Evolutionary conservation across 768 basidiomycete species (phyloP).

Genomic region (Amanita phalloides): DNA sequence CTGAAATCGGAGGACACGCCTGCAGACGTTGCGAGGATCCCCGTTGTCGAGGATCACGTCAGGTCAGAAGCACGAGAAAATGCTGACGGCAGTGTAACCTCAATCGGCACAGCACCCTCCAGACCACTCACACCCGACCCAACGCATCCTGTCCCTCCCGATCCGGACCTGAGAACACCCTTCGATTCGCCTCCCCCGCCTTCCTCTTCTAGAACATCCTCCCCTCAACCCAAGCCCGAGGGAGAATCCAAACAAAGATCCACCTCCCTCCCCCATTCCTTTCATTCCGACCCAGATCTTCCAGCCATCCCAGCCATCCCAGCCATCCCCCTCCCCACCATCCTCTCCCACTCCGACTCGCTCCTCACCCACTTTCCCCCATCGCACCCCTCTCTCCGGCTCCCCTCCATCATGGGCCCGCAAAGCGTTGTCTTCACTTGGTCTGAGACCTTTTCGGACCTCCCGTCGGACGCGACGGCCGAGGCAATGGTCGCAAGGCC

Average conservation of each 20-base stretch:
- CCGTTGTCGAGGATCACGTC: neutral
- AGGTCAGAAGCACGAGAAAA: neutral
- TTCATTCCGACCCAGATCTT: neutral
- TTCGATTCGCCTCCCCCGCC: neutral
- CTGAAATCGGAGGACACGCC: neutral
- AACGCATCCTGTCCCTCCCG: neutral
- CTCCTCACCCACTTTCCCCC: slow-evolving; percentile 54
- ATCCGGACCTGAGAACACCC: neutral
- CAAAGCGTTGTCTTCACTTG: slow-evolving; percentile 72
- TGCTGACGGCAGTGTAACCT: neutral
- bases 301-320: slow-evolving; percentile 6
- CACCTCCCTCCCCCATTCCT: neutral
- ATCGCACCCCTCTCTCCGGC: slow-evolving; percentile 37
- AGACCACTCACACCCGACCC: neutral
- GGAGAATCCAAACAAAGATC: neutral
- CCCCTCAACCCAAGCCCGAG: neutral
- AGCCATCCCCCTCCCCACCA: slow-evolving; percentile 30
- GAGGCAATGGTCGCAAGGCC: slow-evolving; percentile 49
- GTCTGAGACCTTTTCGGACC: slow-evolving; percentile 34
- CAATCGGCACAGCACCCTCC: neutral
- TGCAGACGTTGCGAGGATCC: neutral
- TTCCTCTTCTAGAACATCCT: neutral
- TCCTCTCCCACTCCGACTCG: slow-evolving; percentile 48
- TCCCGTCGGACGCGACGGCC: slow-evolving; percentile 44
- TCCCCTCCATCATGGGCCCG: slow-evolving; percentile 63